A percentile compares a stretch with the other conserved stretches of the same genome.
These are phyloP conservation scores for Clarireedia homoeocarpa DNA, from an alignment of 2,329 filamentous ascomycete species.

Conservation along the genomic window DNA sequence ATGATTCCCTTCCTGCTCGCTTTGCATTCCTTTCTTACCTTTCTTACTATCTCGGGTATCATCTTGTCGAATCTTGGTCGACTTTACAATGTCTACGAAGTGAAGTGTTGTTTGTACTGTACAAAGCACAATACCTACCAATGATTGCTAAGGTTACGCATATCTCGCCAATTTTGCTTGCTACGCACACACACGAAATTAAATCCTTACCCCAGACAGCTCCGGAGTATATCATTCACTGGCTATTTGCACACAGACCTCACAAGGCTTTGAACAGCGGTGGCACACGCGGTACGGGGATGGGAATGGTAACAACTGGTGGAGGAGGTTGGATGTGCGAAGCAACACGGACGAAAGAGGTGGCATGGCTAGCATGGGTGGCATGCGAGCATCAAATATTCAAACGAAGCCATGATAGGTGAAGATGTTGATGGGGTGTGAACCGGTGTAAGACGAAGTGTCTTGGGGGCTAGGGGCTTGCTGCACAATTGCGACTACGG, in stretches of 20 bases:
- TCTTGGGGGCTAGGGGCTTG: not conserved
- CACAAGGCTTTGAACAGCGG: not conserved
- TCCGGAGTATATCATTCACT: not conserved
- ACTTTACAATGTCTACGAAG: too few relatives aligned
- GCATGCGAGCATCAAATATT: not conserved
- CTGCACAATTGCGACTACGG: conserved; percentile 8
- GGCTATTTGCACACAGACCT: not conserved
- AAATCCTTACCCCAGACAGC: not conserved
- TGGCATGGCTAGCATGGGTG: not conserved
- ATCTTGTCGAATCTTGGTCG: too few relatives aligned
- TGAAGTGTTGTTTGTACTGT: too few relatives aligned
- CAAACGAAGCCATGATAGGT: not conserved
- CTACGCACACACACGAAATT: too few relatives aligned
- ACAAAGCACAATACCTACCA: too few relatives aligned
- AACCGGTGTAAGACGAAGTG: not conserved
- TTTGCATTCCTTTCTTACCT: too few relatives aligned
- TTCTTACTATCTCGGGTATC: too few relatives aligned
- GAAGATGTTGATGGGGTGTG: not conserved
- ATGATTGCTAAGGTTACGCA: too few relatives aligned
- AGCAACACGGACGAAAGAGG: not conserved
- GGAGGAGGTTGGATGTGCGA: not conserved
- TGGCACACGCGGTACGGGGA: not conserved
- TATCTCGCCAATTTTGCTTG: too few relatives aligned
- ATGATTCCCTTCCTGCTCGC: too few relatives aligned
- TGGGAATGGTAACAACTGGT: not conserved